phyloP scores from a whole-genome alignment of 495 filamentous ascomycete genomes.

The Podospora pseudoanserina region DNA sequence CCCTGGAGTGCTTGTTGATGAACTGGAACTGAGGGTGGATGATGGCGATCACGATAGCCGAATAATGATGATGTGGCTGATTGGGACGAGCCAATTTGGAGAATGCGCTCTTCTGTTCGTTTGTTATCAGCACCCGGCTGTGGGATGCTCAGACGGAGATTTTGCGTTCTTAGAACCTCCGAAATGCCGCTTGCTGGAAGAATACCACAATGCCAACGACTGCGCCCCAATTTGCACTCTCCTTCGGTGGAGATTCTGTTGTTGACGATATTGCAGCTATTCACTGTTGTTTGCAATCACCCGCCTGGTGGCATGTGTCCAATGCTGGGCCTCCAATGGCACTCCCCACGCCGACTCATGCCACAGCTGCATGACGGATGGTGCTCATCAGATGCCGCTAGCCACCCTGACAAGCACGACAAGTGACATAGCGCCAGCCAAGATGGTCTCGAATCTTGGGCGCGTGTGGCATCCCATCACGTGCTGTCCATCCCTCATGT shows the following conservation, averaged over 20 bases:
- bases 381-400: not conserved
- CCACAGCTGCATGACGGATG: not conserved
- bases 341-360: not conserved
- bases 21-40: not conserved
- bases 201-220: not conserved
- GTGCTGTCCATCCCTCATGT: not conserved
- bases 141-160: not conserved
- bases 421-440: slow-evolving; percentile 5
- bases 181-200: not conserved
- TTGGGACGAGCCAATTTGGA: not conserved
- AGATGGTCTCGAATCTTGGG: not conserved
- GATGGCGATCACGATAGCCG: not conserved
- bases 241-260: not conserved
- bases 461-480: not conserved
- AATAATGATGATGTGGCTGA: slow-evolving; percentile 1
- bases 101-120: not conserved
- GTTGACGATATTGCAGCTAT: not conserved
- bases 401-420: not conserved
- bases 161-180: not conserved
- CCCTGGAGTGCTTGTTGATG: too few species aligned
- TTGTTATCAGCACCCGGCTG: not conserved
- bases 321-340: not conserved
- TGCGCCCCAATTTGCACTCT: not conserved
- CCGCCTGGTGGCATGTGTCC: not conserved
- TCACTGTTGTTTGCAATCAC: not conserved